phyloP scores from a whole-genome alignment of 345 rosid genomes.

The Citrus mangshanensis region DNA sequence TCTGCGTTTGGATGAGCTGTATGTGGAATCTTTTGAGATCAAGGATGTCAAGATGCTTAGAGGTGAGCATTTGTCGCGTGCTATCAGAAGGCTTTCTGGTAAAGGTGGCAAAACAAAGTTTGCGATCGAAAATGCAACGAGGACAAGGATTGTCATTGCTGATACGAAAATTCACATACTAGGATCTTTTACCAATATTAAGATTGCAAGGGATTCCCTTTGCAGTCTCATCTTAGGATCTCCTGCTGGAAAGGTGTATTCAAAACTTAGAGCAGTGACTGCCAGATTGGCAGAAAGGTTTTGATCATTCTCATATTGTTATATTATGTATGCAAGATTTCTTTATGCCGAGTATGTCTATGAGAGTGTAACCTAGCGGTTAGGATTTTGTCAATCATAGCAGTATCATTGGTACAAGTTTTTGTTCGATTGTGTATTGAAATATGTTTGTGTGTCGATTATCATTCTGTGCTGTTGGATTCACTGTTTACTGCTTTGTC shows the following conservation, averaged over 20 bases:
- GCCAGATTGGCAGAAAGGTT: conserved; percentile 43
- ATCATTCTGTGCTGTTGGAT: neutral
- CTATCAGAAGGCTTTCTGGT: conserved; percentile 81
- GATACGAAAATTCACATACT: conserved; percentile 79
- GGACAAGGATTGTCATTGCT: conserved; percentile 80
- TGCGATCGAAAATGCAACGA: conserved; percentile 80
- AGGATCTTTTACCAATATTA: conserved; percentile 78
- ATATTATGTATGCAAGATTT: neutral
- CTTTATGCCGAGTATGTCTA: neutral
- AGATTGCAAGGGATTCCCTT: conserved; percentile 77
- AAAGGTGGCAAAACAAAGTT: conserved; percentile 86
- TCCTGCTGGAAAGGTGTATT: conserved; percentile 72
- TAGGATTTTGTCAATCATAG: neutral
- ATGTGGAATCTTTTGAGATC: conserved; percentile 79
- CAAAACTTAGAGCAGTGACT: conserved; percentile 39
- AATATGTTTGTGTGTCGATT: neutral
- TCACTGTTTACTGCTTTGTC: neutral
- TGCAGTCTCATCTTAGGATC: conserved; percentile 88
- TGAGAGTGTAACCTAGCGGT: neutral
- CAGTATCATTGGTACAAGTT: too few relatives aligned
- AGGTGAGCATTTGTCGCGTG: conserved; percentile 87
- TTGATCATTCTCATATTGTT: conserved; percentile 16
- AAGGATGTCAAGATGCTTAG: conserved; percentile 85
- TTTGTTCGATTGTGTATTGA: neutral
- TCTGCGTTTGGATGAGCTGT: conserved; percentile 75